Evolutionary conservation across 179 eudicot species (phyloP), one percentile per base, ranked within the genome.

Genomic region (Carnegiea gigantea): DNA sequence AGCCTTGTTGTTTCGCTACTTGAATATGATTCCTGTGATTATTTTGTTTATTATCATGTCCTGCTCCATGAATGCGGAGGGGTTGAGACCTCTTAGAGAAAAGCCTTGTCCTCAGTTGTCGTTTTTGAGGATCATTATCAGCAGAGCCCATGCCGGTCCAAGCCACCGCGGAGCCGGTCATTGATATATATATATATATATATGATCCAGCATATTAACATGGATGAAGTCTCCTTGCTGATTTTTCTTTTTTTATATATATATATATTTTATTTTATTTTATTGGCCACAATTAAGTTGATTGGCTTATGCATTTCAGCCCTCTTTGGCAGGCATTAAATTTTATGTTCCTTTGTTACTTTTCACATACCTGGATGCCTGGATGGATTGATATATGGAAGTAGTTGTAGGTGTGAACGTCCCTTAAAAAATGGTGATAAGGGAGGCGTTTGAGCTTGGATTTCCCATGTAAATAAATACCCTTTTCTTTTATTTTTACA

Each of bases 101-200:
- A 13, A 46, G 5, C 71, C 81, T 75, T 28, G 36, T 17, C 46
- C 67, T 54, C 43, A 53, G 20, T 15, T 26, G 53, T 53, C 74
- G 0, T 28, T 78, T 10, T 49, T 73, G 14, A 64, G 46, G 5
- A 18, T 83, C 15, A 9, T 87, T 30, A 15, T 83, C 17, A 79
- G 0, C 46, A 75, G 77, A 80, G 91, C 88, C 14, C 80, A 88
- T 73, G 83, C 89, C 1, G 90, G 89, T 60, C 90, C 90, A 4
- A 88, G 89, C 77, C 64, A 30, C 0, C 79, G 89, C 0, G 90
- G 89, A 21, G 81, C 71, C 53, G 89, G 89, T 80, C 90, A 88
- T 77, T 86, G 82, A 28, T 28, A 84, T 78, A 21, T 36, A 40
- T 60, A 28, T 28, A 84, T 78, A 21, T 36, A 40, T 60, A 21